Conservation (phyloP, 306 rosid species). For the Castanea crenata region DNA sequence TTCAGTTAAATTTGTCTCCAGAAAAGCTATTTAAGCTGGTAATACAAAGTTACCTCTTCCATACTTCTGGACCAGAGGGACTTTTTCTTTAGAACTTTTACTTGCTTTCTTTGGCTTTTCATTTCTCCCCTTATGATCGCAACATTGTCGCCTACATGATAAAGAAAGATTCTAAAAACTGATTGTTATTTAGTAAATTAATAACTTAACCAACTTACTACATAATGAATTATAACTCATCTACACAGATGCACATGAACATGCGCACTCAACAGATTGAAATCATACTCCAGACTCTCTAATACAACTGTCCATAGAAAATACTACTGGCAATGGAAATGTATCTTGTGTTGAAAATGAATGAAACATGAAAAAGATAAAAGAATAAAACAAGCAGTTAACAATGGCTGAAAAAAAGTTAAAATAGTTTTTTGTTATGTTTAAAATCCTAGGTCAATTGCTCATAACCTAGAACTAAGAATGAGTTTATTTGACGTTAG, state of each 20-base stretch:
- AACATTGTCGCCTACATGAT: conserved; percentile 49
- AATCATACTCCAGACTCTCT: background rate
- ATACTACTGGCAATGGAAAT: background rate
- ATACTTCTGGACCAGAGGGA: conserved; percentile 82
- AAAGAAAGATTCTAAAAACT: conserved; percentile 21
- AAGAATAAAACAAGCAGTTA: background rate
- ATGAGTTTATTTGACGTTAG: too few relatives aligned
- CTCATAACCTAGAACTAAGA: too few relatives aligned
- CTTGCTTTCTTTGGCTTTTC: conserved; percentile 68
- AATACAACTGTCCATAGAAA: background rate
- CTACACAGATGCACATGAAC: background rate
- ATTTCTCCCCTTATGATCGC: conserved; percentile 58
- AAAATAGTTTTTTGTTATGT: background rate
- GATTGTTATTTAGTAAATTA: background rate
- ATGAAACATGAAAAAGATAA: background rate
- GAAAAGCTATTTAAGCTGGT: conserved; percentile 22
- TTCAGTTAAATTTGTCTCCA: background rate
- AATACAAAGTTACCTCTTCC: conserved; percentile 70
- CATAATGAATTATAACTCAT: background rate
- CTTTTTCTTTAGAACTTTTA: conserved; percentile 69
- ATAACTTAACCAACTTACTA: background rate
- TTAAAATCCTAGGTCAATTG: background rate
- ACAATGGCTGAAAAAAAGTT: background rate
- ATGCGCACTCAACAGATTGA: background rate
- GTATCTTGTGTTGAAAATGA: background rate